A percentile compares a stretch with the other conserved stretches of the same genome.
Conservation (phyloP, 1,139 yeast species). For the Geotrichum carabidarum region DNA sequence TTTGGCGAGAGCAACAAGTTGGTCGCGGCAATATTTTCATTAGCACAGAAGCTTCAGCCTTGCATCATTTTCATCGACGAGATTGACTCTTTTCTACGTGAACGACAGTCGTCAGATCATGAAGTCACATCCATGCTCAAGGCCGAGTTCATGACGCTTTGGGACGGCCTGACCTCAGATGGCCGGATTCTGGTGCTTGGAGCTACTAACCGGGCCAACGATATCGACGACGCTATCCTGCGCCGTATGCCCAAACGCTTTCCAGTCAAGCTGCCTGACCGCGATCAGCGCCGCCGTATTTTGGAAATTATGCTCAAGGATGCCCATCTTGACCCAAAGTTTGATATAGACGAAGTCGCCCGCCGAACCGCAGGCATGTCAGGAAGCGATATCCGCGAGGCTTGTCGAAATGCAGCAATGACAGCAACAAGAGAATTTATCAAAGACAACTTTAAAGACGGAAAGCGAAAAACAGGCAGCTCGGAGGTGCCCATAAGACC, state of each 20-base stretch:
- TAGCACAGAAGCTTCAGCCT: conserved; percentile 87
- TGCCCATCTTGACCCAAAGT: conserved; percentile 47
- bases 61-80: conserved; percentile 94
- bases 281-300: conserved; percentile 64
- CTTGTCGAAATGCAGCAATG: conserved; percentile 91
- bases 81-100: conserved; percentile 89
- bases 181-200: conserved; percentile 87
- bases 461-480: conserved; percentile 19
- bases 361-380: conserved; percentile 66
- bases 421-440: conserved; percentile 83
- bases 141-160: conserved; percentile 94
- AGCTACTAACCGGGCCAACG: conserved; percentile 88
- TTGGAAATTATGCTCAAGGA: conserved; percentile 60
- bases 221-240: conserved; percentile 86
- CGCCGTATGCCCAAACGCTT: conserved; percentile 91
- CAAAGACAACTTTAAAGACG: conserved; percentile 29
- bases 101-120: conserved; percentile 78
- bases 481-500: conserved; percentile 32
- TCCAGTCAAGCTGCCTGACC: conserved; percentile 67
- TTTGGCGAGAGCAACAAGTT: conserved; percentile 94
- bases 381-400: conserved; percentile 87
- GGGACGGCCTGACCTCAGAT: conserved; percentile 83
- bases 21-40: conserved; percentile 85
- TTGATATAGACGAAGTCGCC: conserved; percentile 60
- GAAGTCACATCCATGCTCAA: conserved; percentile 93